Conservation (phyloP, 345 rosid genomes). For the Pistacia atlantica region DNA sequence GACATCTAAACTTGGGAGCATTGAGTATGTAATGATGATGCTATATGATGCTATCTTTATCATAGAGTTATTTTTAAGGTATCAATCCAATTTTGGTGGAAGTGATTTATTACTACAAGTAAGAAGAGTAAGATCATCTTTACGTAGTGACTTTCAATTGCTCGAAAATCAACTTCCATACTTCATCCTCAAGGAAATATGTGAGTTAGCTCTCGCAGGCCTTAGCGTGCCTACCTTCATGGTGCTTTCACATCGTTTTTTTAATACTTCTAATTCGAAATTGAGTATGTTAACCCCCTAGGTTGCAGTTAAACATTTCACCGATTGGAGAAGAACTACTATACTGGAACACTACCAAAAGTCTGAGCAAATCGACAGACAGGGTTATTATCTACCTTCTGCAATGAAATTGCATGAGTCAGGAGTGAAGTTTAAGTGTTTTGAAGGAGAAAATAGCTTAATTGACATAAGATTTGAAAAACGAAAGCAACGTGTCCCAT, state of each 20-base stretch:
- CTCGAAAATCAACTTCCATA: neutral
- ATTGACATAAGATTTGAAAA: too few relatives aligned
- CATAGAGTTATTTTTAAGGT: neutral
- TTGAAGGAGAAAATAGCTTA: too few relatives aligned
- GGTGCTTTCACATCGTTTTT: neutral
- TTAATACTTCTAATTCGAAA: fast-evolving
- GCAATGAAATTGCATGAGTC: neutral
- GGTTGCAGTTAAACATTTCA: neutral
- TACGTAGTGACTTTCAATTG: neutral
- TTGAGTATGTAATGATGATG: neutral
- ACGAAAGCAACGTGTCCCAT: too few relatives aligned
- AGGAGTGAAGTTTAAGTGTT: neutral
- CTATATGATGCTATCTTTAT: neutral
- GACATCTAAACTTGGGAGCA: neutral
- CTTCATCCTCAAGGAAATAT: neutral
- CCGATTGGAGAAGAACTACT: neutral
- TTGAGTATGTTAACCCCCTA: neutral
- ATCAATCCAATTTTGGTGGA: too few relatives aligned
- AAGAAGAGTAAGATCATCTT: neutral
- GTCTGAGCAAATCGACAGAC: fast-evolving
- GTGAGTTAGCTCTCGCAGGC: neutral
- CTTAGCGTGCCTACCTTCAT: neutral
- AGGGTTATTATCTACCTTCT: neutral
- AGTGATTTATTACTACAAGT: neutral
- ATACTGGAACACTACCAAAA: neutral